Conservation (phyloP, 2,329 filamentous ascomycete genomes). For the Pyrenochaeta sp. region DNA sequence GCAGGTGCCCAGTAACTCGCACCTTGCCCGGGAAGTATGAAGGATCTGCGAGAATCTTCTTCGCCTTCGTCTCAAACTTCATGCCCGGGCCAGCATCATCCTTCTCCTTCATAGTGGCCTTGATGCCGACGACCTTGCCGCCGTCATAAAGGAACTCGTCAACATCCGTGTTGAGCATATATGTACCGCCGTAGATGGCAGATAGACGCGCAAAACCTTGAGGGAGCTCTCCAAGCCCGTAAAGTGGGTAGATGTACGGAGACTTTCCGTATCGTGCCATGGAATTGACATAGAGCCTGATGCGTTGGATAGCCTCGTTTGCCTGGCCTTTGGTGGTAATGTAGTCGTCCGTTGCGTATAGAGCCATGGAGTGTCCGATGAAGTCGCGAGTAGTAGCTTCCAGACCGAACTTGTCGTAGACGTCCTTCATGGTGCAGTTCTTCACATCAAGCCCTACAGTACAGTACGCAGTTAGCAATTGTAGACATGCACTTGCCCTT, state of each 20-base stretch:
- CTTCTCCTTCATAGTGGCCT: constrained; percentile 92
- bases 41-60: constrained; percentile 94
- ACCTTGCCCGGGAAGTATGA: constrained; percentile 95
- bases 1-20: constrained; percentile 84
- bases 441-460: constrained; percentile 75
- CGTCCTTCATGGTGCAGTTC: constrained; percentile 91
- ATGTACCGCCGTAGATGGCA: constrained; percentile 97
- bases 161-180: constrained; percentile 97
- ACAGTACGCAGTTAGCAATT: constrained; percentile 5
- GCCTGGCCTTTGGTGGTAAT: constrained; percentile 76
- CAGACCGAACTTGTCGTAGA: constrained; percentile 97
- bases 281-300: constrained; percentile 95
- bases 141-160: constrained; percentile 88
- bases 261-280: constrained; percentile 98
- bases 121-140: constrained; percentile 91
- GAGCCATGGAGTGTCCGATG: constrained; percentile 96
- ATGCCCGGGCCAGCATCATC: constrained; percentile 77
- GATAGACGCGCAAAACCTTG: constrained; percentile 97
- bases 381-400: constrained; percentile 92
- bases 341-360: constrained; percentile 91
- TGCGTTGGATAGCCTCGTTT: constrained; percentile 87
- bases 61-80: constrained; percentile 95
- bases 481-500: too few species aligned
- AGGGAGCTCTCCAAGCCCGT: constrained; percentile 94
- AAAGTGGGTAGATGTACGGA: constrained; percentile 98